phyloP scores from a whole-genome alignment of 495 filamentous ascomycete genomes.

The Bombardia bombarda region DNA sequence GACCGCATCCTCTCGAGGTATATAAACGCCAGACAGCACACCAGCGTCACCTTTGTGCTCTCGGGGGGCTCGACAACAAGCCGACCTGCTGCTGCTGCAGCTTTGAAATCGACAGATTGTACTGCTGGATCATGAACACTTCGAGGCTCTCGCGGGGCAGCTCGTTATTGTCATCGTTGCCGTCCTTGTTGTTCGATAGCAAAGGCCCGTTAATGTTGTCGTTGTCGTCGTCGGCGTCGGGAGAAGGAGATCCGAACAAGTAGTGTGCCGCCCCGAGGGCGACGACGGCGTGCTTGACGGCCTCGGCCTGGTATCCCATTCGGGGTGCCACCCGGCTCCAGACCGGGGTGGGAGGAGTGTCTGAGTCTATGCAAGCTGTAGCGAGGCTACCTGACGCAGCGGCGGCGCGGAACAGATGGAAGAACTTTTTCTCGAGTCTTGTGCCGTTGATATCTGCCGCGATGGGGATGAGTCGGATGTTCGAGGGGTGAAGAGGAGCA shows the following conservation, averaged over 20 bases:
- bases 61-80: conserved; percentile 14
- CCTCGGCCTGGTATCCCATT: conserved; percentile 26
- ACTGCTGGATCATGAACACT: conserved; percentile 31
- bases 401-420: conserved; percentile 22
- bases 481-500: no score
- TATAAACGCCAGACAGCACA: conserved; percentile 33
- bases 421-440: conserved; percentile 24
- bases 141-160: conserved; percentile 22
- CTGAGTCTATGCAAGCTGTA: no score
- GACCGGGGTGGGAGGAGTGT: neutral
- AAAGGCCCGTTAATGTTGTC: no score
- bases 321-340: conserved; percentile 25
- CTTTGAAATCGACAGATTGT: conserved; percentile 30
- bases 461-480: conserved; percentile 27
- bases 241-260: conserved; percentile 8
- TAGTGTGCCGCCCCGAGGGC: conserved; percentile 30
- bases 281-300: conserved; percentile 31
- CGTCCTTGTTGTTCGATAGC: no score
- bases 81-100: conserved; percentile 22
- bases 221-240: conserved; percentile 8
- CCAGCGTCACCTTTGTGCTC: conserved; percentile 25
- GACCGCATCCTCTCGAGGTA: conserved; percentile 29
- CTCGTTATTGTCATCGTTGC: no score
- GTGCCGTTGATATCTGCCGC: conserved; percentile 29
- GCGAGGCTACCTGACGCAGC: conserved; percentile 7